Evolutionary conservation across 768 basidiomycete species (phyloP).

Genomic region (Serendipita sp.): DNA sequence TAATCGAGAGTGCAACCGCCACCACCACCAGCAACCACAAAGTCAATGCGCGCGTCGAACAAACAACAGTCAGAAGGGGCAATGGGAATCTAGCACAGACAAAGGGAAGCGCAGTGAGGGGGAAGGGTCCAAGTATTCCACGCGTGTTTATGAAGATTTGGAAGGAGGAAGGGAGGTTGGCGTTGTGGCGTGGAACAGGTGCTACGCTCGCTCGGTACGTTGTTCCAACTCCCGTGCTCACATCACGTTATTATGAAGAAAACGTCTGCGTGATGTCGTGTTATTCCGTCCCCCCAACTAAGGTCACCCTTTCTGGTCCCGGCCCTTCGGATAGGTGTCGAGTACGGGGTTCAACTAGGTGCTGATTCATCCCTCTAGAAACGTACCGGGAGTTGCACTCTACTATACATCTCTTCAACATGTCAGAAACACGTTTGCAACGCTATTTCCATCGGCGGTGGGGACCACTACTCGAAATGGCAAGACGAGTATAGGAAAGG

Average conservation of each 20-base stretch:
- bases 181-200: slow-evolving; percentile 79
- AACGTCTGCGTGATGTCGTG: neutral
- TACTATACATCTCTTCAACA: slow-evolving; percentile 83
- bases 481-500: slow-evolving; percentile 9
- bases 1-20: neutral
- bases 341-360: slow-evolving; percentile 6
- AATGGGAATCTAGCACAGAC: too few relatives aligned
- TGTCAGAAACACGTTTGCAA: slow-evolving; percentile 48
- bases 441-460: slow-evolving; percentile 15
- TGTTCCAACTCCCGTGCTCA: slow-evolving; percentile 16
- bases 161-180: slow-evolving; percentile 42
- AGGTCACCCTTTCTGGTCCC: neutral
- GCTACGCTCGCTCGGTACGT: slow-evolving; percentile 56
- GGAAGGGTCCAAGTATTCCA: slow-evolving; percentile 22
- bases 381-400: slow-evolving; percentile 82
- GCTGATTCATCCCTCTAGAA: slow-evolving; percentile 29
- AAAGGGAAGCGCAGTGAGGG: neutral
- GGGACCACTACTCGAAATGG: slow-evolving; percentile 44
- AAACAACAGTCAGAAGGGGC: slow-evolving; percentile 24
- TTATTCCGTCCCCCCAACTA: neutral
- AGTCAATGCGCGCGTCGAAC: neutral
- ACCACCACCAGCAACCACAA: neutral
- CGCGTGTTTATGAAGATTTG: slow-evolving; percentile 43
- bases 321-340: too few relatives aligned
- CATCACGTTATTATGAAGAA: neutral